These are phyloP conservation scores for Sphaceloma murrayae DNA, from an alignment of 2,329 filamentous ascomycete genomes.

Conservation along the genomic window DNA sequence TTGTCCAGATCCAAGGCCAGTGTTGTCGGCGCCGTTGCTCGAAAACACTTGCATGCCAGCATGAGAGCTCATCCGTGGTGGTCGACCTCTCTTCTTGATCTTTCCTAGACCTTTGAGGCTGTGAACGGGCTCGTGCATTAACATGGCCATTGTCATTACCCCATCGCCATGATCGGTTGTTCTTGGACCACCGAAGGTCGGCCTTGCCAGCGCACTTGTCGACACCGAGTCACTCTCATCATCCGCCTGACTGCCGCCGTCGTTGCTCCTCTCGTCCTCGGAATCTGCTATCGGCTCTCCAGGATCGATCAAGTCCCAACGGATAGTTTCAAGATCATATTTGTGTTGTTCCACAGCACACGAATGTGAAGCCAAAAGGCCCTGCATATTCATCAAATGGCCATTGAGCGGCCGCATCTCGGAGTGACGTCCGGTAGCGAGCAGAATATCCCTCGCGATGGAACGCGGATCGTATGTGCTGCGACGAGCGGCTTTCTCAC, in stretches of 20 bases:
- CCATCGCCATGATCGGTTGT: background rate
- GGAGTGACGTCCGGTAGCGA: slow-evolving; percentile 53
- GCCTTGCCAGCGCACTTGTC: slow-evolving; percentile 11
- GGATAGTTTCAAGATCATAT: slow-evolving; percentile 48
- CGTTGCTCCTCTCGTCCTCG: slow-evolving; percentile 28
- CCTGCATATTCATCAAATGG: slow-evolving; percentile 41
- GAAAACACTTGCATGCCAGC: slow-evolving; percentile 10
- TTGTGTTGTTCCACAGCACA: slow-evolving; percentile 33
- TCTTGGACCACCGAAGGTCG: background rate
- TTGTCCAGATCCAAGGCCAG: no score
- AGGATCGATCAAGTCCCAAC: slow-evolving; percentile 54
- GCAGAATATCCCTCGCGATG: slow-evolving; percentile 54
- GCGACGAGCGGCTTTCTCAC: slow-evolving; percentile 39
- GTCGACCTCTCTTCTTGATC: slow-evolving; percentile 26
- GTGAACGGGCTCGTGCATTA: background rate
- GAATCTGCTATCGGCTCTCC: slow-evolving; percentile 33
- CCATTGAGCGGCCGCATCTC: slow-evolving; percentile 49
- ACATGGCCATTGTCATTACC: slow-evolving; percentile 1
- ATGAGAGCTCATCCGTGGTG: slow-evolving; percentile 28
- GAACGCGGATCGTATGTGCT: slow-evolving; percentile 50
- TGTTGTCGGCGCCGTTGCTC: background rate
- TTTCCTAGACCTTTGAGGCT: slow-evolving; percentile 3
- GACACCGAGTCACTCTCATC: slow-evolving; percentile 25
- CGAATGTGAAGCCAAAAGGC: slow-evolving; percentile 31
- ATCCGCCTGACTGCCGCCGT: slow-evolving; percentile 29